A percentile compares a stretch with the other conserved stretches of the same genome.
Conservation (phyloP, 352 stramenopile genomes). For the Globisporangium middletonii region DNA sequence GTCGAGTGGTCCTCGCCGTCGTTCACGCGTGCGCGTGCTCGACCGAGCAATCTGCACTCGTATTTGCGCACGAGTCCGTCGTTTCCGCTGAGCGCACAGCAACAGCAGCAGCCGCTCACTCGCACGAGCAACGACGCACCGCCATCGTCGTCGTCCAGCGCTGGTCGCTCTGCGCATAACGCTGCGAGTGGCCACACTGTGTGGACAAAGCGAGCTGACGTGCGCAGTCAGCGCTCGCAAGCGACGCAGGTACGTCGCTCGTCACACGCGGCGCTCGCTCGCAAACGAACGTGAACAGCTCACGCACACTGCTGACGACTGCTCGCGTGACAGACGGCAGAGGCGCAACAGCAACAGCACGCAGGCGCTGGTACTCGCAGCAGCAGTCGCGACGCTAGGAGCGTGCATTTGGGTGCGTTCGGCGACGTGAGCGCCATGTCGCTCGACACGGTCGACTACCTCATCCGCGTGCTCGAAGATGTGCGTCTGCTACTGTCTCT, state of each 20-base stretch:
- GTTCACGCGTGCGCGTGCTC: constrained; percentile 27
- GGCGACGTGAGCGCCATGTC: constrained; percentile 42
- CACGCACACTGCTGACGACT: no score
- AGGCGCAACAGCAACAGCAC: neutral
- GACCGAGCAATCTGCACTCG: constrained; percentile 40
- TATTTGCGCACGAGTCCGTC: constrained; percentile 26
- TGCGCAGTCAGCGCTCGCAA: constrained; percentile 15
- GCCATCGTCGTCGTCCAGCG: neutral
- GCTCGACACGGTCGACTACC: constrained; percentile 60
- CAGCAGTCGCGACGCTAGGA: neutral
- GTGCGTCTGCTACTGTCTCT: constrained; percentile 17
- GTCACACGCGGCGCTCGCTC: neutral
- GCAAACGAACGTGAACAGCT: no score
- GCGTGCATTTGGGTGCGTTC: constrained; percentile 32
- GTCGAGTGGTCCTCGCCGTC: constrained; percentile 32
- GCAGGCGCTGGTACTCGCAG: neutral
- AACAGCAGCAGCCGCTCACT: constrained; percentile 13
- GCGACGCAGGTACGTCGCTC: constrained; percentile 21
- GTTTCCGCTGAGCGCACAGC: constrained; percentile 22
- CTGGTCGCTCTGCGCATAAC: no score
- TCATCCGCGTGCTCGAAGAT: constrained; percentile 61
- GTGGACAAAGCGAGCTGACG: constrained; percentile 1
- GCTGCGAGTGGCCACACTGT: constrained; percentile 3
- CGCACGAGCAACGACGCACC: constrained; percentile 7
- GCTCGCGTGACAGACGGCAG: neutral